These are phyloP conservation scores for Phytopythium chamaehyphon DNA, from an alignment of 352 stramenopile species.

Conservation along the genomic window DNA sequence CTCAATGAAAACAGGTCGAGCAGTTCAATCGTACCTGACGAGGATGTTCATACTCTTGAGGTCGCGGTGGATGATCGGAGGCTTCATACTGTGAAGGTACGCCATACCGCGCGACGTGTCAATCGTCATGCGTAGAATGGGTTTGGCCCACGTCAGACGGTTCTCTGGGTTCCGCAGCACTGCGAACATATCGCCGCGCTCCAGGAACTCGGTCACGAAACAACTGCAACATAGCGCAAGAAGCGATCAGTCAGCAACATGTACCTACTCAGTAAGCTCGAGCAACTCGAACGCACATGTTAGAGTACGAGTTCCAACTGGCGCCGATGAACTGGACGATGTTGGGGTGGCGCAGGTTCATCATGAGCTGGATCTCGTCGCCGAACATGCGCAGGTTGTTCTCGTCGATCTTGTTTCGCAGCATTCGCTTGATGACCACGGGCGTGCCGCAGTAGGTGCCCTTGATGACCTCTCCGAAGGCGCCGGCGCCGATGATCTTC, in stretches of 20 bases:
- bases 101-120: constrained; percentile 93
- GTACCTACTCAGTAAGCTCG: background rate
- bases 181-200: constrained; percentile 77
- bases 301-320: constrained; percentile 91
- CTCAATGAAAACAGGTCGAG: background rate
- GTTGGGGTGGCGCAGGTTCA: constrained; percentile 86
- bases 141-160: constrained; percentile 80
- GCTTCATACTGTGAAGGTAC: constrained; percentile 97
- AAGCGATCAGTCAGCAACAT: background rate
- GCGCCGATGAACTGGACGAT: constrained; percentile 89
- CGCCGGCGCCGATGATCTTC: constrained; percentile 83
- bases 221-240: constrained; percentile 36
- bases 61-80: constrained; percentile 98
- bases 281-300: constrained; percentile 60
- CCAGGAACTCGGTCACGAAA: constrained; percentile 86
- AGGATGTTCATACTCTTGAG: constrained; percentile 94
- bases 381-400: constrained; percentile 88
- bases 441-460: constrained; percentile 86
- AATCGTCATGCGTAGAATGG: constrained; percentile 86
- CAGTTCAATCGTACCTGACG: constrained; percentile 42
- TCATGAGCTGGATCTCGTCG: constrained; percentile 89
- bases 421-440: constrained; percentile 87
- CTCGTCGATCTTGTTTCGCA: constrained; percentile 87
- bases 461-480: constrained; percentile 88
- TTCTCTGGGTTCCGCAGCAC: constrained; percentile 80